Percentiles rank a stretch among this genome's conserved stretches.
phyloP scores from a whole-genome alignment of 192 early-diverging fungal species.

The Coemansia sp. region DNA sequence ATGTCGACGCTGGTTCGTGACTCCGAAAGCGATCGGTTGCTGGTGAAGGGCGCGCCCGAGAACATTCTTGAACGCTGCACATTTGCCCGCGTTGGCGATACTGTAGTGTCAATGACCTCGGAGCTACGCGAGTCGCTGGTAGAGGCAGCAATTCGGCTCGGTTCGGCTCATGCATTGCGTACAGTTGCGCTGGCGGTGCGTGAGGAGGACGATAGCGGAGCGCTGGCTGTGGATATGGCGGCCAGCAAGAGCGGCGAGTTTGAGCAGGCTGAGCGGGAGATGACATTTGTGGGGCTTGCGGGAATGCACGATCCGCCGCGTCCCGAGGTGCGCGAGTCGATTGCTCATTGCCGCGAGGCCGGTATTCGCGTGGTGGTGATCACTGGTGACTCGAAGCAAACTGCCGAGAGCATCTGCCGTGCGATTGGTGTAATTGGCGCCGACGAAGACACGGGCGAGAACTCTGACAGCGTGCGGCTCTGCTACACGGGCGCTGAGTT shows the following conservation, averaged over 20 bases:
- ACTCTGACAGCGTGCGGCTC: slow-evolving; percentile 53
- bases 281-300: slow-evolving; percentile 93
- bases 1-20: slow-evolving; percentile 85
- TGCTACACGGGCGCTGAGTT: slow-evolving; percentile 94
- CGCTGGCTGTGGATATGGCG: slow-evolving; percentile 57
- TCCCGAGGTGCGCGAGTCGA: slow-evolving; percentile 81
- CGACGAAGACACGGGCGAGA: slow-evolving; percentile 54
- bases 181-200: slow-evolving; percentile 89
- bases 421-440: slow-evolving; percentile 88
- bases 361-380: slow-evolving; percentile 98
- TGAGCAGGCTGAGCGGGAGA: slow-evolving; percentile 69
- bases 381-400: slow-evolving; percentile 97
- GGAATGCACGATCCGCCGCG: slow-evolving; percentile 99
- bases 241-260: slow-evolving; percentile 54
- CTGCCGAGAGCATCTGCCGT: slow-evolving; percentile 93
- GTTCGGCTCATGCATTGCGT: slow-evolving; percentile 74
- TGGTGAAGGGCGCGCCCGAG: slow-evolving; percentile 97
- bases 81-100: slow-evolving; percentile 32
- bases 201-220: slow-evolving; percentile 52
- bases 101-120: slow-evolving; percentile 63
- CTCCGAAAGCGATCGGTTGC: slow-evolving; percentile 47
- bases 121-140: slow-evolving; percentile 61
- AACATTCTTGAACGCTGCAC: slow-evolving; percentile 85
- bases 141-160: slow-evolving; percentile 71
- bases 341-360: slow-evolving; percentile 84